Conservation (phyloP, 345 rosid species). For the Hypericum perforatum region DNA sequence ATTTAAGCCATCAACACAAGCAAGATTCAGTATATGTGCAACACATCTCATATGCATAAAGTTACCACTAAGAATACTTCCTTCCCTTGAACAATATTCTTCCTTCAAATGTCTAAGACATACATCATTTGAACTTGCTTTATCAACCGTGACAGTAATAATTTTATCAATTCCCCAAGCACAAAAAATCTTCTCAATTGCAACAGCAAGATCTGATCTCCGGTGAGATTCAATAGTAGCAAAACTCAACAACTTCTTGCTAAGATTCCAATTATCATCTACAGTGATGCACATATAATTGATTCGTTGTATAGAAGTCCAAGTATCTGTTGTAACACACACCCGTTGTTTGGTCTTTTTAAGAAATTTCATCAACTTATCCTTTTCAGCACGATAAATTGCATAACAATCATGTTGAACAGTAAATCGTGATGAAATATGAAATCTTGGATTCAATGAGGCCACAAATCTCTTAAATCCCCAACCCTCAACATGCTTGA, state of each 20-base stretch:
- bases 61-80: background rate
- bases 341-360: background rate
- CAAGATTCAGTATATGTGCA: slow-evolving; percentile 1
- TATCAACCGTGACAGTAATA: background rate
- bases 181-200: background rate
- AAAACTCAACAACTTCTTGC: slow-evolving; percentile 10
- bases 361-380: background rate
- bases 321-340: slow-evolving; percentile 1
- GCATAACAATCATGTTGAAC: background rate
- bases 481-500: background rate
- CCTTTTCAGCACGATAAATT: too few species aligned
- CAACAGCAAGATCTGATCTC: background rate
- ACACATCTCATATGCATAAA: background rate
- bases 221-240: background rate
- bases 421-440: background rate
- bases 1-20: background rate
- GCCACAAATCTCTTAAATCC: background rate
- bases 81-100: background rate
- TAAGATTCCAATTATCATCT: slow-evolving; percentile 4
- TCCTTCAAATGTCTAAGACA: background rate
- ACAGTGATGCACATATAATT: slow-evolving; percentile 5
- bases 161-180: slow-evolving; percentile 4
- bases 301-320: background rate
- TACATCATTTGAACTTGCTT: background rate
- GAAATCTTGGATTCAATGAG: background rate